Evolutionary conservation across 352 stramenopile species (phyloP).

Genomic region (Globisporangium uncinulatum): DNA sequence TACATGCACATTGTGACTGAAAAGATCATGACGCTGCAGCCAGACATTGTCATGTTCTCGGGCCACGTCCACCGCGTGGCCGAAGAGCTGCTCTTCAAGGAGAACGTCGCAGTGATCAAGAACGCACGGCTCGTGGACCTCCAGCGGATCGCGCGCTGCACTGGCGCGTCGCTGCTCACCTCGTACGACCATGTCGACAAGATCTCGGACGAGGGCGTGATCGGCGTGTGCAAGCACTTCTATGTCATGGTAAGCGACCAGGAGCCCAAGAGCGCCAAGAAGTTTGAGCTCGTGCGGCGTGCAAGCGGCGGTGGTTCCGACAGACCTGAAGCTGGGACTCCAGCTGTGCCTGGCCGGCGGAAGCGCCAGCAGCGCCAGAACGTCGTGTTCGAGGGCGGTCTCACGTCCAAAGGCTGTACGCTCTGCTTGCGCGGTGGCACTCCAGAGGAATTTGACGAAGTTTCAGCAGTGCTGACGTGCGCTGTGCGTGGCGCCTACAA

Average conservation of each 20-base stretch:
- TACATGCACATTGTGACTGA: conserved; percentile 89
- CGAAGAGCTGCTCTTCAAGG: conserved; percentile 74
- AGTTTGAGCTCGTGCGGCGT: conserved; percentile 37
- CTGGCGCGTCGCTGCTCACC: conserved; percentile 68
- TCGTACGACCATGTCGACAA: conserved; percentile 88
- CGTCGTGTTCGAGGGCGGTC: conserved; percentile 81
- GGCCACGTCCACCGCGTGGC: conserved; percentile 81
- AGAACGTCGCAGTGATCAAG: conserved; percentile 78
- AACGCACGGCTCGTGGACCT: conserved; percentile 78
- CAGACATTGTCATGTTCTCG: conserved; percentile 84
- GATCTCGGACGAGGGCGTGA: conserved; percentile 67
- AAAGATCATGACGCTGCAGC: conserved; percentile 81
- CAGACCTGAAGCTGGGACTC: conserved; percentile 3
- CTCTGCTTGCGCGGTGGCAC: conserved; percentile 74
- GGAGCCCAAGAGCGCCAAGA: conserved; percentile 63
- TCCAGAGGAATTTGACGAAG: conserved; percentile 56
- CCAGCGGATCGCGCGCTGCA: conserved; percentile 72
- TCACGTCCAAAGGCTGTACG: conserved; percentile 68
- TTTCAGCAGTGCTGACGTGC: conserved; percentile 49
- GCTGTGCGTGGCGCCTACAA: conserved; percentile 77
- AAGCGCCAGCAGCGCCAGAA: conserved; percentile 75
- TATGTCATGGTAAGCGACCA: conserved; percentile 81
- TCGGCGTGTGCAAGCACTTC: conserved; percentile 78
- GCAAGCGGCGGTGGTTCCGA: conserved; percentile 19
- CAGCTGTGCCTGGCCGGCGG: conserved; percentile 15